Conservation (phyloP, 163 green algal genomes). For the Trebouxiophyceae sp. region DNA sequence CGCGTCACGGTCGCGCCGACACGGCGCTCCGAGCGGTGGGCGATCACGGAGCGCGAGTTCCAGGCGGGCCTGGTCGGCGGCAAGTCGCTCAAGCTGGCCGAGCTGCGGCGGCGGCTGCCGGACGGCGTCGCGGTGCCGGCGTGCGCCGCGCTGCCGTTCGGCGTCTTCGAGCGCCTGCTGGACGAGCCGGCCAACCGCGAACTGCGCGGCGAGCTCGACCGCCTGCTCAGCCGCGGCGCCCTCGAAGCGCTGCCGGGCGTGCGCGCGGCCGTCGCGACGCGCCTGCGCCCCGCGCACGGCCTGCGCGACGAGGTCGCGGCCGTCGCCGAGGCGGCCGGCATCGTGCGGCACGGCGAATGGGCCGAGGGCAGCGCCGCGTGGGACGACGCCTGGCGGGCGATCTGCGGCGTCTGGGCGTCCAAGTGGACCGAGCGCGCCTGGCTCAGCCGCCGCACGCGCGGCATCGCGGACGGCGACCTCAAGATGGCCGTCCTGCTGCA, state of each 20-base stretch:
- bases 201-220: neutral
- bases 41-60: slow-evolving; percentile 49
- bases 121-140: slow-evolving; percentile 37
- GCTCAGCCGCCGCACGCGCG: slow-evolving; percentile 57
- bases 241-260: slow-evolving; percentile 28
- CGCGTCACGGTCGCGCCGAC: slow-evolving; percentile 16
- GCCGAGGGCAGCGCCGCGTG: slow-evolving; percentile 15
- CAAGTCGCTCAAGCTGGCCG: slow-evolving; percentile 68
- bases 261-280: slow-evolving; percentile 20
- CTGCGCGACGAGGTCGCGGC: slow-evolving; percentile 31
- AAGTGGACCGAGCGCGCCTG: slow-evolving; percentile 90
- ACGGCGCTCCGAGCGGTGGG: slow-evolving; percentile 25
- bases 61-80: slow-evolving; percentile 49
- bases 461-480: slow-evolving; percentile 68
- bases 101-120: slow-evolving; percentile 30
- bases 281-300: slow-evolving; percentile 35
- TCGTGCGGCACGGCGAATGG: slow-evolving; percentile 25
- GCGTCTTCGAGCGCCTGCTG: slow-evolving; percentile 71
- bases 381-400: slow-evolving; percentile 16
- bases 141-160: slow-evolving; percentile 77
- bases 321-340: slow-evolving; percentile 24
- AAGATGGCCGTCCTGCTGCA: slow-evolving; percentile 80
- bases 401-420: slow-evolving; percentile 76
- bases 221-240: slow-evolving; percentile 10
- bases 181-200: slow-evolving; percentile 19